phyloP scores from a whole-genome alignment of 2,329 filamentous ascomycete genomes.

The Dactylellina sp. region DNA sequence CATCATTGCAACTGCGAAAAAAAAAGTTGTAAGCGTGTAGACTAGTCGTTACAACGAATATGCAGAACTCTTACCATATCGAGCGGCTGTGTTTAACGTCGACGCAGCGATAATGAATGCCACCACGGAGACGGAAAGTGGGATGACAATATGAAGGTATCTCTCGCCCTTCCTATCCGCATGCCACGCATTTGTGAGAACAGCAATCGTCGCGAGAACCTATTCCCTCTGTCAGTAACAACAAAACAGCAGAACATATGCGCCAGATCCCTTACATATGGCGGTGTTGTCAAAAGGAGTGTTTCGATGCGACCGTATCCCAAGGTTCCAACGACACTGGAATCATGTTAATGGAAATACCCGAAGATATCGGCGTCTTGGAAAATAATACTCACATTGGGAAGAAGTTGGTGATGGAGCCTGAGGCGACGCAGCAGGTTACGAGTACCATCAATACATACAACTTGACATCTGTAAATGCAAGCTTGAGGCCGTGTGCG shows the following conservation, averaged over 20 bases:
- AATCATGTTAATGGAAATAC: not conserved
- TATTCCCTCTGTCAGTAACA: conserved; percentile 41
- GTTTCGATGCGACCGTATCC: conserved; percentile 72
- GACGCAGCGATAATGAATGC: conserved; percentile 77
- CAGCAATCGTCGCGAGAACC: conserved; percentile 70
- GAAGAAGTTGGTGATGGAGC: conserved; percentile 76
- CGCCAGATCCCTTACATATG: conserved; percentile 71
- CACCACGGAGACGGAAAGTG: conserved; percentile 71
- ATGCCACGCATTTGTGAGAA: conserved; percentile 76
- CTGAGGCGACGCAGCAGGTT: conserved; percentile 71
- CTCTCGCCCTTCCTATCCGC: conserved; percentile 78
- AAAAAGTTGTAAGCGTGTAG: no score
- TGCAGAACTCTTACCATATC: conserved; percentile 67
- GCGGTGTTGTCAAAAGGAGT: conserved; percentile 74
- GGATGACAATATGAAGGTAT: conserved; percentile 75
- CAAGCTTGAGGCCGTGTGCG: conserved; percentile 69
- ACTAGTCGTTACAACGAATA: no score
- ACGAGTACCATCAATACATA: conserved; percentile 72
- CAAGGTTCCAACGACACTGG: conserved; percentile 75
- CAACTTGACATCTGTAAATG: conserved; percentile 72
- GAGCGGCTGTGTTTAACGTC: conserved; percentile 71
- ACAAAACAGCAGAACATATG: no score
- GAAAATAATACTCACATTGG: conserved; percentile 63
- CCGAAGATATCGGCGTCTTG: no score
- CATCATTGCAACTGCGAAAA: conserved; percentile 73